Percentiles rank a stretch among this genome's conserved stretches.
Conservation (phyloP, 2,329 filamentous ascomycete species). For the Aspergillus flavus region DNA sequence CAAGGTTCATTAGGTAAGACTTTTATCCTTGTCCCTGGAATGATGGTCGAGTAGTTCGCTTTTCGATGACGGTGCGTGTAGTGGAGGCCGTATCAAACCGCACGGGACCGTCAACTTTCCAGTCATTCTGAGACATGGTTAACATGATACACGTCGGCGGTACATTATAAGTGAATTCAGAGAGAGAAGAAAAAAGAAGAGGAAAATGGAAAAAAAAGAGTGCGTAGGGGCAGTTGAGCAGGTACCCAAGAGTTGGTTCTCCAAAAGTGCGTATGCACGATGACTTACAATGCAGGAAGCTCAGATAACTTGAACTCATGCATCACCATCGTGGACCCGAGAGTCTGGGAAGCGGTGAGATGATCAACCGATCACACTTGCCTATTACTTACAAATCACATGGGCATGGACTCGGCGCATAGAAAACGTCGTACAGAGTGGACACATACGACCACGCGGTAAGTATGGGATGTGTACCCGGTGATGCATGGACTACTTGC, state of each 20-base stretch:
- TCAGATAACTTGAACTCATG: neutral
- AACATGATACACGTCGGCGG: neutral
- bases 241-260: neutral
- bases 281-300: conserved; percentile 6
- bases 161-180: neutral
- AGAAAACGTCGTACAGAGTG: neutral
- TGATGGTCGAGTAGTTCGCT: neutral
- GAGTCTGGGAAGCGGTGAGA: conserved; percentile 23
- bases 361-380: conserved; percentile 14
- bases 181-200: neutral
- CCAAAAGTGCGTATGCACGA: conserved; percentile 2
- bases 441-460: neutral
- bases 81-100: neutral
- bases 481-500: conserved; percentile 2
- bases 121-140: conserved; percentile 1
- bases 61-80: neutral
- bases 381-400: conserved; percentile 10
- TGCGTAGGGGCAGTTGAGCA: neutral
- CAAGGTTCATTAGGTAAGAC: conserved; percentile 5
- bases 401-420: neutral
- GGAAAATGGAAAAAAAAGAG: neutral
- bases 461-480: conserved; percentile 3
- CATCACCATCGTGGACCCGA: conserved; percentile 18
- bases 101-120: neutral
- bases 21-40: neutral